Evolutionary conservation across 805 yeast genomes (phyloP).

Genomic region (Candida silvatica): DNA sequence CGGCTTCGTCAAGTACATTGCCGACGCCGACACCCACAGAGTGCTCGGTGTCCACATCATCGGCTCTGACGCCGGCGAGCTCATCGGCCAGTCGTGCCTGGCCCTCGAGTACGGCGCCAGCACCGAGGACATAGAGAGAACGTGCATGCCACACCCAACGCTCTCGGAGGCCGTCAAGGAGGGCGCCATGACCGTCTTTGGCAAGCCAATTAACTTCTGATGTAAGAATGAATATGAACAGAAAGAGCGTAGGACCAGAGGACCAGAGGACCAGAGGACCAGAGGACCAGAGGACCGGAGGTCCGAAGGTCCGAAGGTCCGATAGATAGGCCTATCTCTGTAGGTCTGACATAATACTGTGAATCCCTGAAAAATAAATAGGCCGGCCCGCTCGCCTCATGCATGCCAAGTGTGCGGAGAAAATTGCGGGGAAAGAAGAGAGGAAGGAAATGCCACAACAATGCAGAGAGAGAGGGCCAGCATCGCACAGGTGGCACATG

Average conservation of each 20-base stretch:
- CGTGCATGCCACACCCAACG: constrained; percentile 99
- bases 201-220: constrained; percentile 83
- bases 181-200: constrained; percentile 90
- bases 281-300: no score
- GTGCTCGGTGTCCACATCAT: constrained; percentile 93
- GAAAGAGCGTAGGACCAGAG: neutral
- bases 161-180: constrained; percentile 97
- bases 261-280: no score
- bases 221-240: neutral
- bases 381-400: no score
- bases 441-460: no score
- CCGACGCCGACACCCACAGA: constrained; percentile 97
- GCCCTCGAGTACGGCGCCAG: constrained; percentile 99
- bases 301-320: no score
- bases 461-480: no score
- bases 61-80: constrained; percentile 98
- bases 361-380: no score
- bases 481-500: no score
- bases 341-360: neutral
- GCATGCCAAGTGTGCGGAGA: no score
- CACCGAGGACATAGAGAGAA: constrained; percentile 95
- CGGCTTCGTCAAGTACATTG: constrained; percentile 91
- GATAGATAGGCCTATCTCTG: no score
- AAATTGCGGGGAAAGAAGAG: no score
- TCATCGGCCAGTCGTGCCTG: constrained; percentile 97